Percentiles rank a stretch among this genome's conserved stretches.
phyloP scores from a whole-genome alignment of 2,329 filamentous ascomycete species.

The Sporothrix brasiliensis region DNA sequence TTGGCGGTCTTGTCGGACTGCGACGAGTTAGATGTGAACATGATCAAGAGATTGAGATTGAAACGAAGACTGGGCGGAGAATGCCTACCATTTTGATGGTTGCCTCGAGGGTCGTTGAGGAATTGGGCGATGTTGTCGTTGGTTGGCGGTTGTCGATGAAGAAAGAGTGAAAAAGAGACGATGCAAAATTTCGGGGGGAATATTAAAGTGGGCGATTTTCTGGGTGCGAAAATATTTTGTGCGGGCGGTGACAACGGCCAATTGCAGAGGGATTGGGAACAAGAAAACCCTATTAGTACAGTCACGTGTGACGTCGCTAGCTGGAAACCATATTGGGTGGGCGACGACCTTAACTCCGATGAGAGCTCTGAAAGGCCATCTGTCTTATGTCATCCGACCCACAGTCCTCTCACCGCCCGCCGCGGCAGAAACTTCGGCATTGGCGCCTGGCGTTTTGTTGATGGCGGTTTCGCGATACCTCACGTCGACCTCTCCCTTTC shows the following conservation, averaged over 20 bases:
- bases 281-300: conserved; percentile 29
- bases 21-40: conserved; percentile 39
- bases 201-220: not conserved
- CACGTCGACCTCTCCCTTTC: not conserved
- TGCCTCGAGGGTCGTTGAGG: conserved; percentile 27
- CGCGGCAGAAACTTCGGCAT: conserved; percentile 26
- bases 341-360: conserved; percentile 29
- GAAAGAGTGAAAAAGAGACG: conserved; percentile 19
- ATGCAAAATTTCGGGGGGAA: conserved; percentile 31
- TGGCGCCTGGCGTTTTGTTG: conserved; percentile 27
- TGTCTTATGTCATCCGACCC: not conserved
- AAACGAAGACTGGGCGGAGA: not conserved
- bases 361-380: not conserved
- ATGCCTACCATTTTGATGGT: conserved; percentile 47
- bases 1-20: conserved; percentile 86
- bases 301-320: no score
- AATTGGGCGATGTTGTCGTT: conserved; percentile 31
- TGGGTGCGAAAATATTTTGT: conserved; percentile 34
- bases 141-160: conserved; percentile 25
- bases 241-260: conserved; percentile 26
- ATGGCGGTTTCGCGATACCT: conserved; percentile 22
- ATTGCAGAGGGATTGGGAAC: not conserved
- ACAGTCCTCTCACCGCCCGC: not conserved
- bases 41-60: not conserved
- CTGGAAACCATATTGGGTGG: no score